A percentile compares a stretch with the other conserved stretches of the same genome.
phyloP scores from a whole-genome alignment of 2,329 filamentous ascomycete species.

The Pyrenophora seminiperda region DNA sequence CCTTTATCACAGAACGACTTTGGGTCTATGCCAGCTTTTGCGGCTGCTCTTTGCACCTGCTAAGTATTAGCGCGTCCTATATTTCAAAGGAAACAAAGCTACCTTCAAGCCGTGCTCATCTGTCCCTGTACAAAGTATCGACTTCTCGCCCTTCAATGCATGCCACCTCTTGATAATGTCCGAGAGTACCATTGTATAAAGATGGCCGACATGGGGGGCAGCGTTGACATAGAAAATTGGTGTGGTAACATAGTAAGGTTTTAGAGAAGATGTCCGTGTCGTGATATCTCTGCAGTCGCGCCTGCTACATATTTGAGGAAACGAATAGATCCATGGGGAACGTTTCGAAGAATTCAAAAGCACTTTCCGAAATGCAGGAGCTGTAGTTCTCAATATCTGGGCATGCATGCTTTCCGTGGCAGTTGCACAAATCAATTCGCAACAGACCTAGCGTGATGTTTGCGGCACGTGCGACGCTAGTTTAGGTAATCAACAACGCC shows the following conservation, averaged over 20 bases:
- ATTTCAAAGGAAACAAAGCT: neutral
- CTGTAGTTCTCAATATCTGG: slow-evolving; percentile 26
- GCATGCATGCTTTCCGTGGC: slow-evolving; percentile 38
- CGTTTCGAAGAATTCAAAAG: slow-evolving; percentile 19
- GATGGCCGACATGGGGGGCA: slow-evolving; percentile 90
- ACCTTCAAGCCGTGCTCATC: slow-evolving; percentile 97
- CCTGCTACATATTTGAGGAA: slow-evolving; percentile 26
- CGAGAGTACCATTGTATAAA: slow-evolving; percentile 89
- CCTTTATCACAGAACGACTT: slow-evolving; percentile 89
- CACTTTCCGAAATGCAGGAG: slow-evolving; percentile 25
- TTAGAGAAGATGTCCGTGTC: slow-evolving; percentile 49
- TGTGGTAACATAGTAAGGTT: slow-evolving; percentile 94
- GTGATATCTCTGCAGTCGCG: slow-evolving; percentile 26
- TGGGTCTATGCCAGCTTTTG: slow-evolving; percentile 70
- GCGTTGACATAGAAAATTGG: slow-evolving; percentile 99
- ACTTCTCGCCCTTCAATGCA: slow-evolving; percentile 70
- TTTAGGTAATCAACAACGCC: slow-evolving; percentile 8
- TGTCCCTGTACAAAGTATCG: slow-evolving; percentile 85
- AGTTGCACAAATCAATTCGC: slow-evolving; percentile 18
- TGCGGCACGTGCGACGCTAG: slow-evolving; percentile 18
- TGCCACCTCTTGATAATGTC: slow-evolving; percentile 95
- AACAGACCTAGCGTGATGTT: slow-evolving; percentile 22
- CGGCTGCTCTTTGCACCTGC: slow-evolving; percentile 81
- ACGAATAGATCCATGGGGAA: slow-evolving; percentile 31
- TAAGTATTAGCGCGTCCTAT: slow-evolving; percentile 4